These are phyloP conservation scores for Stereocaulon alpinum DNA, from an alignment of 495 filamentous ascomycete genomes.

Conservation along the genomic window DNA sequence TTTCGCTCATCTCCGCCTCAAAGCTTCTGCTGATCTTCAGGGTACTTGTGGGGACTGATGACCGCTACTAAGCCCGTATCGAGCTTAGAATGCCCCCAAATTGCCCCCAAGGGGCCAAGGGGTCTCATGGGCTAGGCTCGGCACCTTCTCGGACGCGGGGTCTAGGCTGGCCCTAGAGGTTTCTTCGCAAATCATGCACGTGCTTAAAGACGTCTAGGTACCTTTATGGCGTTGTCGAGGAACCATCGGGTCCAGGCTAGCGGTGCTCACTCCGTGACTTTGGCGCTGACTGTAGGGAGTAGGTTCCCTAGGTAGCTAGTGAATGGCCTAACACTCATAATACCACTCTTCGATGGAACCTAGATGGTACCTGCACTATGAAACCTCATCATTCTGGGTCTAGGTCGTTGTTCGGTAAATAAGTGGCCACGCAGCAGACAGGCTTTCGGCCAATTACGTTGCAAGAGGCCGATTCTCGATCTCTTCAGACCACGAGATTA, in stretches of 20 bases:
- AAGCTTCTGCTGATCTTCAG: background rate
- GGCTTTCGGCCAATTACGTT: too few species aligned
- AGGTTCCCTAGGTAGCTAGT: background rate
- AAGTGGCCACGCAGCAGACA: too few species aligned
- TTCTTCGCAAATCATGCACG: background rate
- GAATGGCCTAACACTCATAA: background rate
- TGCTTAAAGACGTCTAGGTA: background rate
- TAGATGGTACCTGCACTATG: background rate
- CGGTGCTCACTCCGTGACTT: background rate
- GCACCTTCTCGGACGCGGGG: background rate
- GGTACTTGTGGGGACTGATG: background rate
- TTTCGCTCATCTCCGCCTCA: conserved; percentile 7
- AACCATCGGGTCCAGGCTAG: background rate
- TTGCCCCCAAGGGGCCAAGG: background rate
- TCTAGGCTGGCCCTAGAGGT: background rate
- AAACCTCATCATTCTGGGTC: background rate
- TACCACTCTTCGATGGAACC: background rate
- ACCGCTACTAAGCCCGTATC: background rate
- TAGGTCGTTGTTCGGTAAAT: too few species aligned
- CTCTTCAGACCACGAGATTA: too few species aligned
- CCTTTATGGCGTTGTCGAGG: background rate
- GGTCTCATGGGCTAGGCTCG: background rate
- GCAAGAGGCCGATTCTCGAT: too few species aligned
- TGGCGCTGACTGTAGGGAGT: background rate
- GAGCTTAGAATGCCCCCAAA: background rate